phyloP scores from a whole-genome alignment of 345 rosid species.

The Geranium brycei region DNA sequence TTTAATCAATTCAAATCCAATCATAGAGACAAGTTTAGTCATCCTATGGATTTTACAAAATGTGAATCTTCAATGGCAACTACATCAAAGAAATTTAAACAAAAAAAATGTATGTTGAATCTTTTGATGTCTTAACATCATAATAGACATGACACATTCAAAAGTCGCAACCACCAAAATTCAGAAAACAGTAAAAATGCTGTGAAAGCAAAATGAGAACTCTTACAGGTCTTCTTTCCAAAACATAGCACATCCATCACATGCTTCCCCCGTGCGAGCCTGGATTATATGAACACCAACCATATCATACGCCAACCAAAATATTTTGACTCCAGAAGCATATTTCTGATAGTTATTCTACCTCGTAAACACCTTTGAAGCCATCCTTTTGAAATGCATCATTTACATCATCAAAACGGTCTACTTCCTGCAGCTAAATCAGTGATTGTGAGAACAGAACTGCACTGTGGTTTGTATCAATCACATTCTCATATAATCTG shows the following conservation, averaged over 20 bases:
- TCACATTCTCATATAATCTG: no score
- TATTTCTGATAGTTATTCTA: slow-evolving; percentile 9
- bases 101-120: no score
- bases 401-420: slow-evolving; percentile 47
- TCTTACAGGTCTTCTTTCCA: slow-evolving; percentile 67
- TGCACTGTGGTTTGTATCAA: no score
- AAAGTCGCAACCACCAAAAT: background rate
- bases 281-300: slow-evolving; percentile 16
- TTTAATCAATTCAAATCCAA: no score
- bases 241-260: slow-evolving; percentile 82
- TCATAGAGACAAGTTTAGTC: no score
- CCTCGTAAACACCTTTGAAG: slow-evolving; percentile 69
- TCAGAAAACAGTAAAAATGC: background rate
- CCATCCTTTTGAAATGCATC: slow-evolving; percentile 41
- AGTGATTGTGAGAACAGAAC: no score
- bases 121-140: no score
- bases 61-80: no score
- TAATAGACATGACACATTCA: no score
- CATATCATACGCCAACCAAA: slow-evolving; percentile 3
- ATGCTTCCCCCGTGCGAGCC: slow-evolving; percentile 79
- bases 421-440: slow-evolving; percentile 48
- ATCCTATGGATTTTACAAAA: no score
- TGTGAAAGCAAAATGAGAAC: background rate
- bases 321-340: background rate
- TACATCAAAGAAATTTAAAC: no score